Conservation (phyloP, 306 rosid genomes). For the Fragaria iinumae region DNA sequence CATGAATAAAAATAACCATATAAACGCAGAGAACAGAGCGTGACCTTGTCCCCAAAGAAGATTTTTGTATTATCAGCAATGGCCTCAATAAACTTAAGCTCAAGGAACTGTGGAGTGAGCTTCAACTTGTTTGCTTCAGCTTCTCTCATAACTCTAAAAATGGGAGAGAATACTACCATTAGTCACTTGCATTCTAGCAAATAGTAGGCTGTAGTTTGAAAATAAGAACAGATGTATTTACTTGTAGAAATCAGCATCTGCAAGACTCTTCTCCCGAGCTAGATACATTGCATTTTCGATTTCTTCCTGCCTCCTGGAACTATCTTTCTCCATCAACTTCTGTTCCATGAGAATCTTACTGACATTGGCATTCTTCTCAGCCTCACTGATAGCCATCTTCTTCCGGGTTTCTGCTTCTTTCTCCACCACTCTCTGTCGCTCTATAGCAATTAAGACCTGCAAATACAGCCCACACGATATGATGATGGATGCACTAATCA, state of each 20-base stretch:
- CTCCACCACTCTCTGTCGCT: constrained; percentile 76
- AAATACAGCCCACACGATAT: constrained; percentile 5
- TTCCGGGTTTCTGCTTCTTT: constrained; percentile 81
- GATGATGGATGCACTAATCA: not conserved
- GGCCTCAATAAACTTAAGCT: constrained; percentile 80
- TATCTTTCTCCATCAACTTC: constrained; percentile 67
- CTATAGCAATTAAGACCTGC: constrained; percentile 83
- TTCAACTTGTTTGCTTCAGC: constrained; percentile 93
- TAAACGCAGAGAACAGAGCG: not conserved
- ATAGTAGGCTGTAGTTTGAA: not conserved
- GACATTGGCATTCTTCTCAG: constrained; percentile 89
- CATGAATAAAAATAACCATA: not conserved
- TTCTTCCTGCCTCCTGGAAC: constrained; percentile 67
- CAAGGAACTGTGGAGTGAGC: constrained; percentile 88
- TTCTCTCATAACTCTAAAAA: constrained; percentile 61
- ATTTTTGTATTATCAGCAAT: constrained; percentile 82
- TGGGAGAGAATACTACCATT: constrained; percentile 12
- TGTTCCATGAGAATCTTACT: constrained; percentile 93
- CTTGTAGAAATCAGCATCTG: constrained; percentile 85
- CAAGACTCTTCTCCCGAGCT: constrained; percentile 71
- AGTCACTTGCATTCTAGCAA: not conserved
- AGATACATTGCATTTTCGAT: constrained; percentile 79
- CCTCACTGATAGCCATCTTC: constrained; percentile 96
- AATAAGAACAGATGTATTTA: constrained; percentile 29
- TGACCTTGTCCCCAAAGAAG: constrained; percentile 95